phyloP scores from a whole-genome alignment of 2,329 filamentous ascomycete genomes.

The Trichoderma simmonsii region DNA sequence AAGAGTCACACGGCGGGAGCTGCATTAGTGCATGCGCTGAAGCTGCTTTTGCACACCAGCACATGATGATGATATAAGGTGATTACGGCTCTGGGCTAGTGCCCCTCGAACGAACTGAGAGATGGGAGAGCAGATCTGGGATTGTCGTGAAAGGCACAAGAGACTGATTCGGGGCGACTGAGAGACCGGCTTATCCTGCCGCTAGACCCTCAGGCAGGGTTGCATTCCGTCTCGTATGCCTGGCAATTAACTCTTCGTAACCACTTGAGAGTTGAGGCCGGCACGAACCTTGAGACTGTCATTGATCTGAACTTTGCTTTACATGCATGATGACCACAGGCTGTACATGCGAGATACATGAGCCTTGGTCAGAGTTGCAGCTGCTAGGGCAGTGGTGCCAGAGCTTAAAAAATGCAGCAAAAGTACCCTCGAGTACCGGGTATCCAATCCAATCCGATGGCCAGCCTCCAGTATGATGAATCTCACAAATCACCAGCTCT shows the following conservation, averaged over 20 bases:
- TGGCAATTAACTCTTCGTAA: not conserved
- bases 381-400: not conserved
- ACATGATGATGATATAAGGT: conserved; percentile 10
- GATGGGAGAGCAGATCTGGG: not conserved
- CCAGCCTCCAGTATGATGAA: not conserved
- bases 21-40: conserved; percentile 14
- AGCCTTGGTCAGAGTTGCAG: not conserved
- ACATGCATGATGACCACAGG: not conserved
- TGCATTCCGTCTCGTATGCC: not conserved
- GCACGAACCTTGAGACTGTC: not conserved
- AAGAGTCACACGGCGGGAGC: conserved; percentile 15
- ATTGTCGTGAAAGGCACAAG: not conserved
- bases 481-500: not conserved
- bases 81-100: not conserved
- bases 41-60: not conserved
- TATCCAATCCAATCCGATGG: not conserved
- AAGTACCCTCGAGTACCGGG: not conserved
- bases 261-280: not conserved
- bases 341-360: not conserved
- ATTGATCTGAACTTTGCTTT: not conserved
- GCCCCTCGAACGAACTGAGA: not conserved
- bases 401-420: not conserved
- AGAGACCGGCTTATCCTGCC: not conserved
- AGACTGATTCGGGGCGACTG: not conserved
- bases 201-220: not conserved